These are phyloP conservation scores for Ustilago shanxiensis DNA, from an alignment of 1,284 basidiomycete species.

Conservation along the genomic window DNA sequence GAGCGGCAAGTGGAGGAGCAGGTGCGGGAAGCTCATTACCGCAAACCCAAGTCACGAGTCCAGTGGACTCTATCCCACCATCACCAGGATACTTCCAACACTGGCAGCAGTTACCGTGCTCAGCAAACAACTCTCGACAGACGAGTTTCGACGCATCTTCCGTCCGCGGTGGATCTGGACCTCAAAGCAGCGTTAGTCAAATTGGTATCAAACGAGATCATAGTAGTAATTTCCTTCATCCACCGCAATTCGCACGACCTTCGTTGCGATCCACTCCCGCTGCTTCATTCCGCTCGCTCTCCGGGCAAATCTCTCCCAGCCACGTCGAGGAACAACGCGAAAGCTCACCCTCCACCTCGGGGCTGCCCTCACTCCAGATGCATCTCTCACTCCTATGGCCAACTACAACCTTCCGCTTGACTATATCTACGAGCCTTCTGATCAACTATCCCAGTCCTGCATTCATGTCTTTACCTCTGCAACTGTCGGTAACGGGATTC, in stretches of 20 bases:
- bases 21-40: slow-evolving; percentile 8
- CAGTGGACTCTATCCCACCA: slow-evolving; percentile 37
- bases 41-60: slow-evolving; percentile 36
- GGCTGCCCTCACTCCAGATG: slow-evolving; percentile 58
- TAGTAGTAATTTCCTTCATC: slow-evolving; percentile 27
- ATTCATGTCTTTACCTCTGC: slow-evolving; percentile 96
- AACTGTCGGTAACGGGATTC: slow-evolving; percentile 87
- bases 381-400: slow-evolving; percentile 62
- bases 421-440: slow-evolving; percentile 89
- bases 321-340: slow-evolving; percentile 15
- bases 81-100: slow-evolving; percentile 52
- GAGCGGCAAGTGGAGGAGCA: slow-evolving; percentile 30
- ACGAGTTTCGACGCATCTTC: slow-evolving; percentile 44
- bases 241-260: slow-evolving; percentile 20
- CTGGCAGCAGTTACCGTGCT: slow-evolving; percentile 44
- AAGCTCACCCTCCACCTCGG: background rate
- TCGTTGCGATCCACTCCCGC: slow-evolving; percentile 29
- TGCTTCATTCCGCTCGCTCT: slow-evolving; percentile 26
- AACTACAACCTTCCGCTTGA: slow-evolving; percentile 71
- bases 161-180: slow-evolving; percentile 32
- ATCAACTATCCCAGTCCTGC: slow-evolving; percentile 94
- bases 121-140: slow-evolving; percentile 33
- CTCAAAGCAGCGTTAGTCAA: slow-evolving; percentile 46
- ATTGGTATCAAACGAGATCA: slow-evolving; percentile 33
- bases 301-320: slow-evolving; percentile 27